These are phyloP conservation scores for Zygosaccharomyces lentus DNA, from an alignment of 805 yeast genomes.

Conservation along the genomic window DNA sequence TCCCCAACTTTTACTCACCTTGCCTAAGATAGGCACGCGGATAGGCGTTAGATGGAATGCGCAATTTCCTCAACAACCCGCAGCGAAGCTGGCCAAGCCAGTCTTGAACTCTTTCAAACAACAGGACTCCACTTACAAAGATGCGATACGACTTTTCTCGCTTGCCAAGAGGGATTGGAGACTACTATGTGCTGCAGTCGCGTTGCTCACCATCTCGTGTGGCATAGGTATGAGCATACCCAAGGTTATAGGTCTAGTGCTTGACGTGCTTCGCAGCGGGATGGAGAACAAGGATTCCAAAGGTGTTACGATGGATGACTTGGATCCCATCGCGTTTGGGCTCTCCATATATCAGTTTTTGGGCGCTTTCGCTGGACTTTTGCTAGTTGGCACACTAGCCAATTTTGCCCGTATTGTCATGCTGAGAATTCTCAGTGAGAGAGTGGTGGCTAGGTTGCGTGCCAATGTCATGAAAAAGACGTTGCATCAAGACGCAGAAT, in stretches of 20 bases:
- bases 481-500: slow-evolving; percentile 83
- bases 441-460: slow-evolving; percentile 78
- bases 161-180: slow-evolving; percentile 46
- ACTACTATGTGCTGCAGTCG: slow-evolving; percentile 41
- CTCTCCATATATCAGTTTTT: slow-evolving; percentile 56
- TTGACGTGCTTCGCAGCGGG: slow-evolving; percentile 43
- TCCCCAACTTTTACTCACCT: slow-evolving; percentile 2
- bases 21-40: slow-evolving; percentile 1
- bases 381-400: slow-evolving; percentile 62
- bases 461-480: slow-evolving; percentile 72
- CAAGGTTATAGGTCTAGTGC: slow-evolving; percentile 50
- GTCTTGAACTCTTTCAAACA: not conserved
- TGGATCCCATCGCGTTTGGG: slow-evolving; percentile 44
- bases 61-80: not conserved
- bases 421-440: slow-evolving; percentile 65
- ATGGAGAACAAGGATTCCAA: slow-evolving; percentile 23
- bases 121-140: slow-evolving; percentile 29
- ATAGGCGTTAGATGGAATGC: slow-evolving; percentile 4
- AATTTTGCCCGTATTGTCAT: slow-evolving; percentile 65
- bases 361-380: slow-evolving; percentile 50
- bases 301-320: slow-evolving; percentile 26
- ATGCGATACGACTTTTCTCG: slow-evolving; percentile 39
- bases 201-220: slow-evolving; percentile 45
- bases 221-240: slow-evolving; percentile 51
- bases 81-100: not conserved